phyloP scores from a whole-genome alignment of 1,284 basidiomycete genomes.

The Pascua guehoae region DNA sequence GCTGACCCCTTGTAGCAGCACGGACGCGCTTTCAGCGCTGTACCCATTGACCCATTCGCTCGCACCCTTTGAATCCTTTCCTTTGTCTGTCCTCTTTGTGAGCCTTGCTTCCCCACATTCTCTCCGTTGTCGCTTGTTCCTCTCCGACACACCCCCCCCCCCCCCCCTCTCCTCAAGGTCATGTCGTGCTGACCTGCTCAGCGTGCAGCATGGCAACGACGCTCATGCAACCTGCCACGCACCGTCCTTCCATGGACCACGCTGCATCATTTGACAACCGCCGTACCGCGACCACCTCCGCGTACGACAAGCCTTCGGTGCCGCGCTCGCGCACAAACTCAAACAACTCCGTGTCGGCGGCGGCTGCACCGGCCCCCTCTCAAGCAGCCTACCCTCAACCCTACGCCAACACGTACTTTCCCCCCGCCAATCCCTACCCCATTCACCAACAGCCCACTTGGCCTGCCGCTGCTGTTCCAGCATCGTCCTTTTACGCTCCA shows the following conservation, averaged over 20 bases:
- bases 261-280: conserved; percentile 40
- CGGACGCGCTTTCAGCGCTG: too few relatives aligned
- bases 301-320: conserved; percentile 14
- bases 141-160: too few relatives aligned
- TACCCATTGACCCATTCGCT: too few relatives aligned
- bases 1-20: too few relatives aligned
- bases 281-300: conserved; percentile 26
- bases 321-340: conserved; percentile 22
- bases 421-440: neutral
- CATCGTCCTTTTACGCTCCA: conserved; percentile 34
- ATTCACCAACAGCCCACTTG: conserved; percentile 2
- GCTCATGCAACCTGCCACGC: conserved; percentile 33
- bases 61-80: too few relatives aligned
- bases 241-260: conserved; percentile 45
- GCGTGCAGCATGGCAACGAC: conserved; percentile 39
- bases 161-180: too few relatives aligned
- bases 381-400: conserved; percentile 6
- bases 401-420: neutral
- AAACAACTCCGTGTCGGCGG: conserved; percentile 11
- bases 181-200: conserved; percentile 1
- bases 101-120: too few relatives aligned
- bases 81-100: too few relatives aligned
- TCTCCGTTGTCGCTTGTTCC: neutral
- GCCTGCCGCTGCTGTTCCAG: conserved; percentile 14
- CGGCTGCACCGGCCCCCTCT: conserved; percentile 21